These are phyloP conservation scores for Talaromyces sp. DNA, from an alignment of 2,329 filamentous ascomycete species.

Conservation along the genomic window DNA sequence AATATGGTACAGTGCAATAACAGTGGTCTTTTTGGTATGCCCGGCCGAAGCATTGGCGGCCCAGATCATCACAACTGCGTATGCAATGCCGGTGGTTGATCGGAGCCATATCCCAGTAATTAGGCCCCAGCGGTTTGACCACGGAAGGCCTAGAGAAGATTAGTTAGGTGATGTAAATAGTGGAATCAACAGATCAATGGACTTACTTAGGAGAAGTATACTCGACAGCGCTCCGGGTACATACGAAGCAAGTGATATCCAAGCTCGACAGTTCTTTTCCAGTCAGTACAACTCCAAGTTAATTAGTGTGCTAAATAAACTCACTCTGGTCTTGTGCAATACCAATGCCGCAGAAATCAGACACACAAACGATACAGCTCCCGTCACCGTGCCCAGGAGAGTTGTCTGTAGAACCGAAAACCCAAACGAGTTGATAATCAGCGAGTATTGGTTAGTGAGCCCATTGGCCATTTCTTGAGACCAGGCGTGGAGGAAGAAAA, in stretches of 20 bases:
- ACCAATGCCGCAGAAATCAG: constrained; percentile 24
- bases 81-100: constrained; percentile 32
- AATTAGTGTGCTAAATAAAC: neutral
- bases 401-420: constrained; percentile 26
- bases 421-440: constrained; percentile 43
- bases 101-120: constrained; percentile 34
- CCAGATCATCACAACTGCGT: constrained; percentile 37
- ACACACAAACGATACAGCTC: constrained; percentile 22
- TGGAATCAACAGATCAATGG: too few species aligned
- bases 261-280: constrained; percentile 4
- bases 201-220: constrained; percentile 25
- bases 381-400: constrained; percentile 17
- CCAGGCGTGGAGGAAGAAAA: constrained; percentile 32
- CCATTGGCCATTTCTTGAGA: constrained; percentile 29
- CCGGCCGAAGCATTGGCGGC: constrained; percentile 34
- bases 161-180: too few species aligned
- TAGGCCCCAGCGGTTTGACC: constrained; percentile 34
- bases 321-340: constrained; percentile 25
- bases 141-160: too few species aligned
- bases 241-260: constrained; percentile 26
- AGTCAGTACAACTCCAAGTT: neutral
- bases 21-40: constrained; percentile 42
- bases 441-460: constrained; percentile 36
- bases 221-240: constrained; percentile 33
- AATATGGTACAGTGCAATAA: constrained; percentile 20